Percentiles rank a stretch among this genome's conserved stretches.
These are phyloP conservation scores for Tarenaya hassleriana DNA, from an alignment of 345 rosid genomes.

Conservation along the genomic window DNA sequence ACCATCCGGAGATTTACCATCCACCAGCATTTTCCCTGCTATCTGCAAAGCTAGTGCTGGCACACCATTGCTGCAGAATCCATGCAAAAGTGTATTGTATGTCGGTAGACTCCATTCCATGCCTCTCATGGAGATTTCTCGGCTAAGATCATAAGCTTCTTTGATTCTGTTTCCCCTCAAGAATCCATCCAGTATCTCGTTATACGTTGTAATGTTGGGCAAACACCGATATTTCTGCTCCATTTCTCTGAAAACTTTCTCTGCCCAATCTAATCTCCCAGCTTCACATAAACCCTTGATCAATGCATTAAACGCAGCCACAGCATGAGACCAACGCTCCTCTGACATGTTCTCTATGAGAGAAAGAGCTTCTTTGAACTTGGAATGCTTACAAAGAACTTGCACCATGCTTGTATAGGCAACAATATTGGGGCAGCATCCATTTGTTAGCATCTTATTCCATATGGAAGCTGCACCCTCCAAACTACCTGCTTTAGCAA, in stretches of 20 bases:
- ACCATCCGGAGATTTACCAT: slow-evolving; percentile 50
- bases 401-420: slow-evolving; percentile 83
- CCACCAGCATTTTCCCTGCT: slow-evolving; percentile 51
- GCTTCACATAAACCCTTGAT: slow-evolving; percentile 60
- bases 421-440: slow-evolving; percentile 68
- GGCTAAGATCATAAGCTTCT: slow-evolving; percentile 42
- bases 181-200: slow-evolving; percentile 61
- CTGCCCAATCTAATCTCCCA: slow-evolving; percentile 58
- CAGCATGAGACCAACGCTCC: slow-evolving; percentile 57
- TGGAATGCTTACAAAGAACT: slow-evolving; percentile 52
- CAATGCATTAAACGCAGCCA: slow-evolving; percentile 55
- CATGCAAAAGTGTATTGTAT: slow-evolving; percentile 61
- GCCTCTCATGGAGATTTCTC: slow-evolving; percentile 43
- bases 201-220: slow-evolving; percentile 61
- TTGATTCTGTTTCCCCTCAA: slow-evolving; percentile 35
- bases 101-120: slow-evolving; percentile 43
- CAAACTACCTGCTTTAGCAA: slow-evolving; percentile 56
- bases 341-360: slow-evolving; percentile 53
- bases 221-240: slow-evolving; percentile 36
- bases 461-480: slow-evolving; percentile 59
- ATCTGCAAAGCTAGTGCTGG: slow-evolving; percentile 45
- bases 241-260: slow-evolving; percentile 49
- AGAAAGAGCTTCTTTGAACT: slow-evolving; percentile 59
- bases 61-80: slow-evolving; percentile 48
- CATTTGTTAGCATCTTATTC: slow-evolving; percentile 68